Evolutionary conservation across 495 filamentous ascomycete species (phyloP).

Genomic region (Aspergillus affinis): DNA sequence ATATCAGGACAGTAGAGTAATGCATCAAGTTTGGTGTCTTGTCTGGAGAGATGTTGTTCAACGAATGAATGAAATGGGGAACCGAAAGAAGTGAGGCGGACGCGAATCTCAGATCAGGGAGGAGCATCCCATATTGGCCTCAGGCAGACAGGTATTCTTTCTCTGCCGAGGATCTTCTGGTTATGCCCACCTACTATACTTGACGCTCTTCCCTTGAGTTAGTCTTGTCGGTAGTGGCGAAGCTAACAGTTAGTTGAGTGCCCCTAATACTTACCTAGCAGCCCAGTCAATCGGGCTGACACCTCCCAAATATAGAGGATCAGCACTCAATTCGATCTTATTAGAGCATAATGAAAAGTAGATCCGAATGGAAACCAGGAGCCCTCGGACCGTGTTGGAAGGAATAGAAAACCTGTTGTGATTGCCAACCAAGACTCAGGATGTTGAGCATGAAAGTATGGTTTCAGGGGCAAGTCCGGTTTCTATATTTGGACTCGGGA

Average conservation of each 20-base stretch:
- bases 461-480: background rate
- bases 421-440: no score
- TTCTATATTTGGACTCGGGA: background rate
- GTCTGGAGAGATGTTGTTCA: background rate
- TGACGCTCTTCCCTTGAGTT: no score
- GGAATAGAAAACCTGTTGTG: no score
- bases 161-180: background rate
- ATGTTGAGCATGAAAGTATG: background rate
- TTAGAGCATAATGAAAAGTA: no score
- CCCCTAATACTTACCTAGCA: no score
- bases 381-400: no score
- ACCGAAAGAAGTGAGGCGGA: background rate
- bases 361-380: no score
- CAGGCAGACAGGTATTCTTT: background rate
- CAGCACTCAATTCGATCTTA: no score
- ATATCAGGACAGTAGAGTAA: background rate
- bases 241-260: no score
- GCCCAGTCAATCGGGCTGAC: no score
- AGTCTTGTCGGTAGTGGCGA: no score
- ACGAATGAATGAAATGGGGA: background rate
- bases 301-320: no score
- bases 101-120: background rate
- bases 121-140: background rate
- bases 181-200: background rate
- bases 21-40: background rate